phyloP scores from a whole-genome alignment of 495 filamentous ascomycete genomes.

The Aspergillus steynii region DNA sequence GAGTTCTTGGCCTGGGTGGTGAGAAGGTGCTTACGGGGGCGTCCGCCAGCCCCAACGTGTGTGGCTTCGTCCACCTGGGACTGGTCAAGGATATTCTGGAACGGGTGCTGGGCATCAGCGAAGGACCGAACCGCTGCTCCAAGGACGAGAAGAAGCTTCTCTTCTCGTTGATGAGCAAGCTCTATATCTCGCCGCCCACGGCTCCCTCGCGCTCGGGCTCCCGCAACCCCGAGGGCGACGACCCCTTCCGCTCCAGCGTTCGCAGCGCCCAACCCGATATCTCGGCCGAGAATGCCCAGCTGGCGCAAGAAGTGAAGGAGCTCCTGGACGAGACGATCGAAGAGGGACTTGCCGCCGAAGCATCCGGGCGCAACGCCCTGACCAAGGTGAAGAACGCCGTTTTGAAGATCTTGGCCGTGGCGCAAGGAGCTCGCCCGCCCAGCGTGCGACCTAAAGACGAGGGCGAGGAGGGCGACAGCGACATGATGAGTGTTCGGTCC shows the following conservation, averaged over 20 bases:
- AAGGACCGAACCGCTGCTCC: slow-evolving; percentile 42
- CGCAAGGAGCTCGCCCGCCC: slow-evolving; percentile 35
- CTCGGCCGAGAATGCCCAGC: slow-evolving; percentile 33
- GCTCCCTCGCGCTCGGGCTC: slow-evolving; percentile 38
- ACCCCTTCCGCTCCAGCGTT: slow-evolving; percentile 41
- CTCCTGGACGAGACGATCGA: slow-evolving; percentile 68
- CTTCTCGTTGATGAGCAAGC: slow-evolving; percentile 75
- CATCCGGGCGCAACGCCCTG: slow-evolving; percentile 70
- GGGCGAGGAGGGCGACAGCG: slow-evolving; percentile 39
- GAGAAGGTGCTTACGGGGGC: slow-evolving; percentile 53
- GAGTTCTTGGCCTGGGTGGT: slow-evolving; percentile 70
- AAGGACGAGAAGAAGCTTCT: slow-evolving; percentile 86
- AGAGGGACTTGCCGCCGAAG: slow-evolving; percentile 65
- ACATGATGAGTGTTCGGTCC: slow-evolving; percentile 26
- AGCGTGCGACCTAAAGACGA: slow-evolving; percentile 38
- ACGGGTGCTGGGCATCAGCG: slow-evolving; percentile 34
- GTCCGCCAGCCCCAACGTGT: slow-evolving; percentile 50
- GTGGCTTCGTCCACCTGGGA: slow-evolving; percentile 54
- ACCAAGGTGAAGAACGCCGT: slow-evolving; percentile 73
- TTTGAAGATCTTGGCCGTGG: slow-evolving; percentile 47
- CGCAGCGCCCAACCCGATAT: slow-evolving; percentile 40
- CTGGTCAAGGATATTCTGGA: slow-evolving; percentile 38
- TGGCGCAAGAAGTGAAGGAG: slow-evolving; percentile 46
- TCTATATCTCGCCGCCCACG: slow-evolving; percentile 67
- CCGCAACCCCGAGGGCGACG: slow-evolving; percentile 40